Percentiles rank a stretch among this genome's conserved stretches.
phyloP scores from a whole-genome alignment of 2,329 filamentous ascomycete species.

The Bipolaris zeicola region DNA sequence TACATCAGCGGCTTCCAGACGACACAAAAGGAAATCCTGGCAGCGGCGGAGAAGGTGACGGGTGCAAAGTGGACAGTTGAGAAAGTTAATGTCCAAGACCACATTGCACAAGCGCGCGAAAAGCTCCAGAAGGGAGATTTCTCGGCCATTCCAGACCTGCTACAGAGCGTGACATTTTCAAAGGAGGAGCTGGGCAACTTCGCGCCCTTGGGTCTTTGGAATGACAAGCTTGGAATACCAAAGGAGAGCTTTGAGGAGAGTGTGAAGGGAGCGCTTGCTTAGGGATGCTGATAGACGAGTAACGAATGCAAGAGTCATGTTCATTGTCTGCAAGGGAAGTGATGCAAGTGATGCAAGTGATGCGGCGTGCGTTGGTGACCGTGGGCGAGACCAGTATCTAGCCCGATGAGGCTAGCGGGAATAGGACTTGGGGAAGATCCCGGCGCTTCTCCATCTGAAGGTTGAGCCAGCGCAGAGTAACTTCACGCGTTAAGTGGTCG shows the following conservation, averaged over 20 bases:
- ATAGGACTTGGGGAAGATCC: conserved; percentile 17
- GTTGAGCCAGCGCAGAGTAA: conserved; percentile 8
- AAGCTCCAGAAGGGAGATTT: conserved; percentile 48
- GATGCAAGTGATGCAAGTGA: neutral
- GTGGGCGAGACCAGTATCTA: neutral
- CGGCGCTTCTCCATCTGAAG: conserved; percentile 15
- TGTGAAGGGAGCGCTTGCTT: conserved; percentile 23
- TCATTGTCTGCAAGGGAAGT: neutral
- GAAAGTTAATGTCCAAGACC: conserved; percentile 41
- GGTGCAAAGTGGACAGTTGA: conserved; percentile 59
- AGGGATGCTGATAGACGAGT: neutral
- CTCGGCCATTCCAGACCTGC: conserved; percentile 27
- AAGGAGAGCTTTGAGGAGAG: conserved; percentile 49
- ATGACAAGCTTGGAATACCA: conserved; percentile 50
- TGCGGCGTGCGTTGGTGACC: neutral
- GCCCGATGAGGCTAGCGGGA: neutral
- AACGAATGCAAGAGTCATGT: too few species aligned
- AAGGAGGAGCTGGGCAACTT: conserved; percentile 33
- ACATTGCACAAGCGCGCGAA: conserved; percentile 37
- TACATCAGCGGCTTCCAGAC: conserved; percentile 63
- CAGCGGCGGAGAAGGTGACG: conserved; percentile 59
- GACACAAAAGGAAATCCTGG: conserved; percentile 63
- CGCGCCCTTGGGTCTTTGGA: conserved; percentile 39
- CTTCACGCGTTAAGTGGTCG: conserved; percentile 13
- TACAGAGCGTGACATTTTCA: conserved; percentile 26